phyloP scores from a whole-genome alignment of 2,329 filamentous ascomycete species.

The Botrytis fragariae region DNA sequence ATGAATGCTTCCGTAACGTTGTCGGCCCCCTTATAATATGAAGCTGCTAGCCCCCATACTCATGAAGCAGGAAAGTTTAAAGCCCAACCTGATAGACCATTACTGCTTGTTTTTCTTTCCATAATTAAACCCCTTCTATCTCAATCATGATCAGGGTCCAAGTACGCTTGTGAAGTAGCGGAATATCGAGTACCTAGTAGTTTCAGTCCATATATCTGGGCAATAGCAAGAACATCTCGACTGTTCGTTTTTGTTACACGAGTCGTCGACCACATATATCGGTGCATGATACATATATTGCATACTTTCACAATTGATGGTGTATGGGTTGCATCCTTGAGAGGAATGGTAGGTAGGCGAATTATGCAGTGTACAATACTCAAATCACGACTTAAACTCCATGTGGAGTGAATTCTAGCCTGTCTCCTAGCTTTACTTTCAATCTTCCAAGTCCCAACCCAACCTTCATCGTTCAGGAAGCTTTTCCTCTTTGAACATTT shows the following conservation, averaged over 20 bases:
- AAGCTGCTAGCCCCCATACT: background rate
- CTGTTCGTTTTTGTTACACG: conserved; percentile 4
- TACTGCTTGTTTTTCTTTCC: background rate
- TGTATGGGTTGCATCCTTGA: conserved; percentile 14
- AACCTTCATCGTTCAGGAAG: conserved; percentile 14
- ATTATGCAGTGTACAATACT: conserved; percentile 16
- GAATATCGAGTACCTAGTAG: conserved; percentile 1
- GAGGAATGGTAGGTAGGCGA: background rate
- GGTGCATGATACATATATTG: conserved; percentile 4
- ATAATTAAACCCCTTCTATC: background rate
- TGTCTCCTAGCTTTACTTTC: background rate
- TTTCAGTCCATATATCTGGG: background rate
- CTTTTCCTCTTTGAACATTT: conserved; percentile 12
- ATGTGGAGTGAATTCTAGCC: conserved; percentile 11
- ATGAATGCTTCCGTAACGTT: background rate
- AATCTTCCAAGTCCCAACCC: background rate
- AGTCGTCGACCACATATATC: conserved; percentile 1
- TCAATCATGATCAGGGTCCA: background rate
- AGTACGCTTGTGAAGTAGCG: background rate
- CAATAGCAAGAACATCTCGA: background rate
- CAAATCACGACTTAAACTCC: conserved; percentile 7
- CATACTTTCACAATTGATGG: background rate
- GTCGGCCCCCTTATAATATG: background rate
- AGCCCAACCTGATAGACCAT: background rate
- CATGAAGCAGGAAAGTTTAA: background rate